phyloP scores from a whole-genome alignment of 768 basidiomycete species.

The Xerocomellus dryophilus region DNA sequence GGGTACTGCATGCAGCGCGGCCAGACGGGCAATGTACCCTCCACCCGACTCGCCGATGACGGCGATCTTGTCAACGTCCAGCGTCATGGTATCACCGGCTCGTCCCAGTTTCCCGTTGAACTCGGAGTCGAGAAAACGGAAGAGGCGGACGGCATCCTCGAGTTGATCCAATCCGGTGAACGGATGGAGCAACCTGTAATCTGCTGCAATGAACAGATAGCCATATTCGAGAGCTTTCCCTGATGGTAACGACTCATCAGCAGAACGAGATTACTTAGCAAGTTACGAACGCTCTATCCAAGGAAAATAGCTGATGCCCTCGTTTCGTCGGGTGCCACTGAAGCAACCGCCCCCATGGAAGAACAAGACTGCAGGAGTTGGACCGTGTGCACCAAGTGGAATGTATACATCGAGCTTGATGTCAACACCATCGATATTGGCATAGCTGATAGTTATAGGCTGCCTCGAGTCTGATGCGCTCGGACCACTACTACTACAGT shows the following conservation, averaged over 20 bases:
- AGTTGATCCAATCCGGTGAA: constrained; percentile 3
- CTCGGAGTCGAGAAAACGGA: background rate
- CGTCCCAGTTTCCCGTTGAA: background rate
- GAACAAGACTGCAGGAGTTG: background rate
- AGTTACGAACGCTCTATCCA: constrained; percentile 4
- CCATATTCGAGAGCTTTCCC: background rate
- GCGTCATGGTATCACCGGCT: background rate
- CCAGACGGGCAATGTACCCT: background rate
- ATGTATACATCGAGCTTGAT: background rate
- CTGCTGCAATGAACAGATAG: constrained; percentile 1
- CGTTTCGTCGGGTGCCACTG: constrained; percentile 1
- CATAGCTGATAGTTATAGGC: background rate
- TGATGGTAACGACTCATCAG: background rate
- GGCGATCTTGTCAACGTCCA: background rate
- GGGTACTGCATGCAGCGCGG: background rate
- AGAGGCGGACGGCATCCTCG: background rate
- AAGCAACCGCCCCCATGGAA: constrained; percentile 4
- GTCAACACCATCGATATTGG: background rate
- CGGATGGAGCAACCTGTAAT: constrained; percentile 1
- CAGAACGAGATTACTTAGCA: background rate
- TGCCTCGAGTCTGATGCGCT: too few species aligned
- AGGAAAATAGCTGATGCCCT: background rate
- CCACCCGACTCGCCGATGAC: constrained; percentile 2
- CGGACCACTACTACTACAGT: too few species aligned
- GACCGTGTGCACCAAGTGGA: background rate